Conservation (phyloP, 352 stramenopile species). For the Globisporangium cystogenes region DNA sequence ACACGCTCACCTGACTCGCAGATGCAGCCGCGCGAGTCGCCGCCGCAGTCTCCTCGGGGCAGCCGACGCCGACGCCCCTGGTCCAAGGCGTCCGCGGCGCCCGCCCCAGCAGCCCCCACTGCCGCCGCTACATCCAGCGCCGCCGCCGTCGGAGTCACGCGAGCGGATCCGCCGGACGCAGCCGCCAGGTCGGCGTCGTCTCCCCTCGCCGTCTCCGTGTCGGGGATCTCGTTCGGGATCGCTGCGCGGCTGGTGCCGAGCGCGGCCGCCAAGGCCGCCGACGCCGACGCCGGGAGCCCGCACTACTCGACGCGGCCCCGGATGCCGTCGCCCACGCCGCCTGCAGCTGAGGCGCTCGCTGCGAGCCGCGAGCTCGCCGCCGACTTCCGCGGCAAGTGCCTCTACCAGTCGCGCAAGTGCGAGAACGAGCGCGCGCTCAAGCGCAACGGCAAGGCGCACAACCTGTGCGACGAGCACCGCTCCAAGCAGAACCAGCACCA, state of each 20-base stretch:
- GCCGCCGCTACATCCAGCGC: no score
- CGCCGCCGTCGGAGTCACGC: no score
- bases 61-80: neutral
- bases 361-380: neutral
- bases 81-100: neutral
- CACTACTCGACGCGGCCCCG: neutral
- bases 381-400: slow-evolving; percentile 53
- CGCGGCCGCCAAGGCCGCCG: neutral
- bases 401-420: slow-evolving; percentile 78
- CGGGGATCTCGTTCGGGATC: neutral
- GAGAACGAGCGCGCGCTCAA: slow-evolving; percentile 78
- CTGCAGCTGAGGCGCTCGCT: neutral
- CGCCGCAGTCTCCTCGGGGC: neutral
- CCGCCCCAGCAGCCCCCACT: neutral
- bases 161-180: neutral
- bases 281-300: neutral
- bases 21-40: neutral
- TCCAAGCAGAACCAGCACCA: slow-evolving; percentile 80
- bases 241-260: neutral
- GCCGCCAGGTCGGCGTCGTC: neutral
- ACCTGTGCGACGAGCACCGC: slow-evolving; percentile 72
- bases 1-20: neutral
- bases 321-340: neutral
- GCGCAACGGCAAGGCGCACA: slow-evolving; percentile 72
- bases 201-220: slow-evolving; percentile 12